These are phyloP conservation scores for Epichloe brachyelytri DNA, from an alignment of 2,329 filamentous ascomycete species.

Conservation along the genomic window DNA sequence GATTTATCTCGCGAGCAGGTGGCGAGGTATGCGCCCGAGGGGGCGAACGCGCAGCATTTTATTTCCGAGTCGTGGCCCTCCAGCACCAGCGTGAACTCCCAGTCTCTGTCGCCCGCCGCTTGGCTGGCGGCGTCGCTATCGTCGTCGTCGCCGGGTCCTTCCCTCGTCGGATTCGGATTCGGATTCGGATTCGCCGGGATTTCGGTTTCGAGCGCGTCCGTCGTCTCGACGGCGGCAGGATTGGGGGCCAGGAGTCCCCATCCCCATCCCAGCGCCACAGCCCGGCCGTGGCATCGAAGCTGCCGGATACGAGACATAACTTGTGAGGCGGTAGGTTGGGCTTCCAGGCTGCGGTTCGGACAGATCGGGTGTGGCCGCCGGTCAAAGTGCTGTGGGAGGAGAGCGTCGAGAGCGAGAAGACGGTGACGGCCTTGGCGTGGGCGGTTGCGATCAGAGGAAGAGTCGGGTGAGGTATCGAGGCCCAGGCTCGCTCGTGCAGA, in stretches of 20 bases:
- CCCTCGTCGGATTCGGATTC: not conserved
- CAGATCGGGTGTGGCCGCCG: constrained; percentile 80
- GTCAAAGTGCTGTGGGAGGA: constrained; percentile 66
- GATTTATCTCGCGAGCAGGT: constrained; percentile 88
- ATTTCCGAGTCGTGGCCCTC: constrained; percentile 95
- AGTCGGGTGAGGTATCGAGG: constrained; percentile 70
- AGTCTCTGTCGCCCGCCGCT: constrained; percentile 51
- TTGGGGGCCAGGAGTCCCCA: constrained; percentile 19
- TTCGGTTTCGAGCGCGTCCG: constrained; percentile 28
- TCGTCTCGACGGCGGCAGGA: constrained; percentile 8
- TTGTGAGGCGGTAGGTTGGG: constrained; percentile 48
- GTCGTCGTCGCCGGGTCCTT: constrained; percentile 4
- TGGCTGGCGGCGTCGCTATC: constrained; percentile 1
- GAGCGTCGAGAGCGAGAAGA: constrained; percentile 78
- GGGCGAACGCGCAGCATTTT: constrained; percentile 67
- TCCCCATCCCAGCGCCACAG: constrained; percentile 58
- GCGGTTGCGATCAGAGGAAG: constrained; percentile 82
- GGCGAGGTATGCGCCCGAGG: constrained; percentile 65
- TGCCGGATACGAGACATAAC: constrained; percentile 78
- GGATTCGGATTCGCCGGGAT: constrained; percentile 14
- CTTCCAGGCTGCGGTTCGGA: constrained; percentile 84
- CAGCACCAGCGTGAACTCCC: constrained; percentile 82
- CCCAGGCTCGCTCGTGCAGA: constrained; percentile 67
- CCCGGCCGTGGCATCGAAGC: constrained; percentile 86
- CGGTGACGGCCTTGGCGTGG: constrained; percentile 72